Percentiles rank a stretch among this genome's conserved stretches.
Evolutionary conservation across 306 rosid species (phyloP).

Genomic region (Begonia masoniana): DNA sequence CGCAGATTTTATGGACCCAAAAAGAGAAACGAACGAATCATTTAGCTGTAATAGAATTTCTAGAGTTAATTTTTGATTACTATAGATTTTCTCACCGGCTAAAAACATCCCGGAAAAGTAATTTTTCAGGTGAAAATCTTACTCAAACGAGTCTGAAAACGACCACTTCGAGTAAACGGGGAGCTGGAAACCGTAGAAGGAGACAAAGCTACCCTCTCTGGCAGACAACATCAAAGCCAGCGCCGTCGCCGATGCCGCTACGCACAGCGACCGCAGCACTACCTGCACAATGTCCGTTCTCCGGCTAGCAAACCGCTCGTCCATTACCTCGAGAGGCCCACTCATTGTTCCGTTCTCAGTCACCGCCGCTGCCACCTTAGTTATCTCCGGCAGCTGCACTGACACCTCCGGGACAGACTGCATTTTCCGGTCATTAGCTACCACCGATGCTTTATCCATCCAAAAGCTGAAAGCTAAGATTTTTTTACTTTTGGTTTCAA

Average conservation of each 20-base stretch:
- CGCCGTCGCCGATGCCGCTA: conserved; percentile 36
- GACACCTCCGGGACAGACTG: conserved; percentile 14
- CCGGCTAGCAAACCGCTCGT: conserved; percentile 8
- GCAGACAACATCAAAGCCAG: conserved; percentile 69
- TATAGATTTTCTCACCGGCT: background rate
- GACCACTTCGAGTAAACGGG: conserved; percentile 81
- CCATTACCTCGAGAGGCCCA: conserved; percentile 18
- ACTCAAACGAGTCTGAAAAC: conserved; percentile 58
- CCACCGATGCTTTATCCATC: too few relatives aligned
- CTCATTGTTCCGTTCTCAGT: conserved; percentile 28
- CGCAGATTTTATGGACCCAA: too few relatives aligned
- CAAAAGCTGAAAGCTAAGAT: too few relatives aligned
- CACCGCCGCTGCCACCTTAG: conserved; percentile 18
- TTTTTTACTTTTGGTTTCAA: too few relatives aligned
- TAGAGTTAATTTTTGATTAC: too few relatives aligned
- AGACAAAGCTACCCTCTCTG: conserved; percentile 31
- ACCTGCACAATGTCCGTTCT: conserved; percentile 35
- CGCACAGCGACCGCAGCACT: conserved; percentile 35
- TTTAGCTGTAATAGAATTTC: background rate
- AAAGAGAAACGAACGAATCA: too few relatives aligned
- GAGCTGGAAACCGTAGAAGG: conserved; percentile 44
- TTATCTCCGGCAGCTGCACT: conserved; percentile 6
- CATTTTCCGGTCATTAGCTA: conserved; percentile 34
- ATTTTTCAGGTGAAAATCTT: conserved; percentile 9
- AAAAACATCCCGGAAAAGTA: conserved; percentile 1